These are phyloP conservation scores for Cercophora samala DNA, from an alignment of 495 filamentous ascomycete genomes.

Conservation along the genomic window DNA sequence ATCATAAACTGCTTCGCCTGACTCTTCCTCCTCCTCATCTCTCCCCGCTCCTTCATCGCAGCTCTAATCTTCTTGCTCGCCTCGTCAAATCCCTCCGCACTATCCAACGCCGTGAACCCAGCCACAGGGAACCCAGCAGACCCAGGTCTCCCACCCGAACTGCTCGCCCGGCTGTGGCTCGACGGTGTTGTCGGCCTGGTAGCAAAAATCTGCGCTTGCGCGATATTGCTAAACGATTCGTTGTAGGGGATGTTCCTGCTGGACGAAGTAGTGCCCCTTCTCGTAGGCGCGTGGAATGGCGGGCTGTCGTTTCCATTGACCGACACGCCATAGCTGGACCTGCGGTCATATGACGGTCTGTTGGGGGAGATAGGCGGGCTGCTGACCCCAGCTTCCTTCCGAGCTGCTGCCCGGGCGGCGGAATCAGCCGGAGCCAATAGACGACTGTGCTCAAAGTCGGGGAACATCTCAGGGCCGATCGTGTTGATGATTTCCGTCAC, in stretches of 20 bases:
- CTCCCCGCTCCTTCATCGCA: slow-evolving; percentile 81
- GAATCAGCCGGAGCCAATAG: slow-evolving; percentile 56
- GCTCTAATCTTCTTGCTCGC: slow-evolving; percentile 82
- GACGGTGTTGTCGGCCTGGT: slow-evolving; percentile 69
- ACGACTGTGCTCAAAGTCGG: slow-evolving; percentile 84
- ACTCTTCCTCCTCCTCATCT: slow-evolving; percentile 66
- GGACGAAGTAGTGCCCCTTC: slow-evolving; percentile 44
- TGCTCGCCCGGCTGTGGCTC: slow-evolving; percentile 68
- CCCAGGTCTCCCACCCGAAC: slow-evolving; percentile 45
- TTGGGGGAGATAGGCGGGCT: slow-evolving; percentile 20
- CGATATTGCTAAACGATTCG: slow-evolving; percentile 88
- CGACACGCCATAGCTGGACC: slow-evolving; percentile 30
- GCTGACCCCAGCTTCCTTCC: slow-evolving; percentile 19
- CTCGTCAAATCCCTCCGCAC: slow-evolving; percentile 70
- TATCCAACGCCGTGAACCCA: slow-evolving; percentile 68
- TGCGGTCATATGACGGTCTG: slow-evolving; percentile 15
- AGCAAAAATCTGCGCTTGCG: slow-evolving; percentile 81
- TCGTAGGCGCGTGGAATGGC: slow-evolving; percentile 18
- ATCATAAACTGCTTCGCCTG: slow-evolving; percentile 43
- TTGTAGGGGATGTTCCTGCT: slow-evolving; percentile 69
- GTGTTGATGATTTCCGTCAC: slow-evolving; percentile 92
- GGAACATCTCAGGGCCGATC: slow-evolving; percentile 92
- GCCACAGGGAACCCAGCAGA: slow-evolving; percentile 63
- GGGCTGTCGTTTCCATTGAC: slow-evolving; percentile 27
- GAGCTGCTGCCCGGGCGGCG: slow-evolving; percentile 21